Base-by-base conservation (phyloP, 441 rosid genomes). In the Gossypium davidsonii region DNA sequence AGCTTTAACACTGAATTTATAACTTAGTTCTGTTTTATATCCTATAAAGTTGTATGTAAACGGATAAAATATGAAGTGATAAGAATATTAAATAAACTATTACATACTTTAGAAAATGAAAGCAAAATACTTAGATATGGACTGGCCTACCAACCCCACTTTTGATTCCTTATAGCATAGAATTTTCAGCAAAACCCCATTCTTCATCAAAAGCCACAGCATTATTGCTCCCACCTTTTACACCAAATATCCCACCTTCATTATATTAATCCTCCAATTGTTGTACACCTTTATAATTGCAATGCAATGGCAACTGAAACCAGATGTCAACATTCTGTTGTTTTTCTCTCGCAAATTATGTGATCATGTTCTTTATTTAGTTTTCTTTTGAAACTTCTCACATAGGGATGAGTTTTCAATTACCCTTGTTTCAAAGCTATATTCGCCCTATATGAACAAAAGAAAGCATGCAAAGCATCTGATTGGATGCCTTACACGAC, bases 91-190 rank as follows among this genome's bases (percentile, higher is more conserved):
- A 72, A 66, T 58, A 72, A 77, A 72, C 28, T 58, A 37, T 23
- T 34, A 51, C n/a, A 23, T 23, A 66, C 73, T 72, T 72, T 71
- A 31, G 26, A 15, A 46, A 62, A 52, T 21, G 71, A 34, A 59
- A 73, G 55, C 11, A 28, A 28, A 61, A 76, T 10, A 3, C 14
- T 6, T 37, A 34, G 72, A 58, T 77, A 66, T 34, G 56, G 48
- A 28, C 34, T 71, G 76, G 48, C 68, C 74, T 55, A 56, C 37
- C 3, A 21, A 37, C 11, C 34, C 58, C 62, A 53, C 49, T 58
- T 28, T 44, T 28, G 67, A 72, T 77, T 66, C 79, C 71, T 57
- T 10, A 37, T 6, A 57, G 55, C 57, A 7, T 12, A 59, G 15
- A 74, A 65, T 4, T 34, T 21, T 28, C 3, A 28, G n/a, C 2